Conservation (phyloP, 352 stramenopile genomes). For the Globisporangium iwayamae region DNA sequence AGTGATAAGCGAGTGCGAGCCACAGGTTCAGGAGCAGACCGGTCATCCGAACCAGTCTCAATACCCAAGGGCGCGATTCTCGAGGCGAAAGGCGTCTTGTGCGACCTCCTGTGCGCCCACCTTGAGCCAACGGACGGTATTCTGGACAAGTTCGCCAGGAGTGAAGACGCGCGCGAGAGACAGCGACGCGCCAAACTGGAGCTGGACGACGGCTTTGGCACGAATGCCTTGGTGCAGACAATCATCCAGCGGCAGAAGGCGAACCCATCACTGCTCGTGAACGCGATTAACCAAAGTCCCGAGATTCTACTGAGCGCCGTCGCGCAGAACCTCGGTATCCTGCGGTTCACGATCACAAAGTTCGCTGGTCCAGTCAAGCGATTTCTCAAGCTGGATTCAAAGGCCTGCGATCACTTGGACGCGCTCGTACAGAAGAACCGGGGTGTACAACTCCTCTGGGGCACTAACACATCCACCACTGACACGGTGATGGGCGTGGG, state of each 20-base stretch:
- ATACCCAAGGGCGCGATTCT: neutral
- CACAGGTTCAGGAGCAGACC: neutral
- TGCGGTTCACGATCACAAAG: slow-evolving; percentile 69
- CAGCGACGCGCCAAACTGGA: slow-evolving; percentile 23
- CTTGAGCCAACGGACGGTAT: slow-evolving; percentile 42
- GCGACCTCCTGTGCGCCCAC: slow-evolving; percentile 41
- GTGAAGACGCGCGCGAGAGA: slow-evolving; percentile 29
- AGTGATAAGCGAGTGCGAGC: neutral
- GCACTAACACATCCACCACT: slow-evolving; percentile 17
- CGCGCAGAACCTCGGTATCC: slow-evolving; percentile 58
- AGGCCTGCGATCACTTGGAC: slow-evolving; percentile 56
- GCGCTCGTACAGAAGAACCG: slow-evolving; percentile 40
- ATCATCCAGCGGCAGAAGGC: slow-evolving; percentile 52
- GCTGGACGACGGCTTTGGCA: slow-evolving; percentile 20
- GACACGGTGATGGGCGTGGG: slow-evolving; percentile 6
- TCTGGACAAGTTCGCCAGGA: slow-evolving; percentile 39
- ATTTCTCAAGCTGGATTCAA: slow-evolving; percentile 60
- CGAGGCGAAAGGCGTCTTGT: slow-evolving; percentile 29
- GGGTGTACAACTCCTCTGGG: slow-evolving; percentile 63
- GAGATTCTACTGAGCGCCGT: slow-evolving; percentile 67
- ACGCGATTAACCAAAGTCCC: slow-evolving; percentile 56
- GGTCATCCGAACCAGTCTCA: neutral
- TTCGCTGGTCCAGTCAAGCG: slow-evolving; percentile 59
- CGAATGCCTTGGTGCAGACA: slow-evolving; percentile 33
- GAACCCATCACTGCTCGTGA: slow-evolving; percentile 54